Base-by-base conservation (phyloP, 1,139 yeast genomes). In the Candida labiduridarum region DNA sequence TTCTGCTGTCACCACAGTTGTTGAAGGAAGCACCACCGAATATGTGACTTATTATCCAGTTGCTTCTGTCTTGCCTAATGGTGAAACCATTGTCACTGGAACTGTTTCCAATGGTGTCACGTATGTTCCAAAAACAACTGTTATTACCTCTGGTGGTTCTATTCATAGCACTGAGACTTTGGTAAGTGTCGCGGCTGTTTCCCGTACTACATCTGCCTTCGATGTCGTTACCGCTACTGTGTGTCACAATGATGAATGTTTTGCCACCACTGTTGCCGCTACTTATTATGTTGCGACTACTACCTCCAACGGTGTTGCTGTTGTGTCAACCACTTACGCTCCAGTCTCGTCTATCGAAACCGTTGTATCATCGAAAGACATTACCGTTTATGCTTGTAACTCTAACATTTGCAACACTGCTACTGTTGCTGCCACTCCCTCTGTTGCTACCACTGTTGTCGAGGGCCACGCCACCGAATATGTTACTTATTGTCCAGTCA, bases 111-210 rank as follows among this genome's bases (percentile, higher is more conserved):
- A 15, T 11, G 43, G 34, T 27, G 4, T 18, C 39, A 54, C 52
- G 49, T 27, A 57, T 55, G 56, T 52, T 29, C 64, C 62, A 41
- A 62, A 68, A 52, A 62, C 69, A 47, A 59, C 59, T 43, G 58
- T 84, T 62, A 69, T 79, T 68, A 78, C 83, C 52, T 70, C 78
- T 49, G 80, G 84, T 68, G 60, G 66, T 44, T 61, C 68, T 60
- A 47, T 68, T 60, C 42, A 58, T 51, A 44, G 46, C 43, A 52
- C 60, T 35, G 56, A 61, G 27, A 44, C 56, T 39, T 40, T 56
- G 33, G 53, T 57, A 30, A 50, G 53, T 31, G 30, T 47, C 18
- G 52, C 52, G 31, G 52, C 57, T 15, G 50, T 52, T 47, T 47
- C 52, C 39, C 22, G 25, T 49, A 41, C 38, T 44, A 19, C 50